A percentile compares a stretch with the other conserved stretches of the same genome.
Conservation (phyloP, 2,329 filamentous ascomycete species). For the Tolypocladium sp. region DNA sequence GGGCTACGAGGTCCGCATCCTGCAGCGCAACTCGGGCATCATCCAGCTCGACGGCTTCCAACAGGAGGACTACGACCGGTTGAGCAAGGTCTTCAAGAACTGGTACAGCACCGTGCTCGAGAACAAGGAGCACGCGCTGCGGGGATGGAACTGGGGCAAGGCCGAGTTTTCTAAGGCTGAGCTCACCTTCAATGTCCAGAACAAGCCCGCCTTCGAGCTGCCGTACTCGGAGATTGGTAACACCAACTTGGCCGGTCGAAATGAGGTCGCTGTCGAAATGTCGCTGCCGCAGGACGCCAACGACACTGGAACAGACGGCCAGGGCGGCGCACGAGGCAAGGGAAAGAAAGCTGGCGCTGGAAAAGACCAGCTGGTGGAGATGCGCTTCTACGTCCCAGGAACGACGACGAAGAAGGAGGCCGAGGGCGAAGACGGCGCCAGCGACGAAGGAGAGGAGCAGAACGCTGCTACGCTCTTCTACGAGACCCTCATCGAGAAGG, state of each 20-base stretch:
- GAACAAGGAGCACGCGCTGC: constrained; percentile 84
- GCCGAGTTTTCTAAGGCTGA: constrained; percentile 94
- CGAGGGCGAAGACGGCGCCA: constrained; percentile 61
- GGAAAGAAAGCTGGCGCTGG: constrained; percentile 87
- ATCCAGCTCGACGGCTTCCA: constrained; percentile 94
- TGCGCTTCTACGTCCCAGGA: constrained; percentile 97
- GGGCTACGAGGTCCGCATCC: constrained; percentile 88
- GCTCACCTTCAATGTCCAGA: constrained; percentile 93
- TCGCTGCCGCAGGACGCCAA: constrained; percentile 63
- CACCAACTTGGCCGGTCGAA: constrained; percentile 94
- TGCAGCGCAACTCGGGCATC: constrained; percentile 74
- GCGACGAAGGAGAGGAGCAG: constrained; percentile 61
- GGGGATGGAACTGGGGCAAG: constrained; percentile 99
- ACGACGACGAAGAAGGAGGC: constrained; percentile 69
- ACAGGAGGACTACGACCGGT: constrained; percentile 86
- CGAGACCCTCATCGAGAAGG: constrained; percentile 95
- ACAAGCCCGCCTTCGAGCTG: constrained; percentile 90
- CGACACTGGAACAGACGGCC: constrained; percentile 64
- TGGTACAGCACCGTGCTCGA: constrained; percentile 95
- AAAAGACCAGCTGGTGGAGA: constrained; percentile 89
- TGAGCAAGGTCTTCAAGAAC: constrained; percentile 90
- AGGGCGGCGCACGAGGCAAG: constrained; percentile 63
- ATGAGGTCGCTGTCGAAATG: constrained; percentile 95
- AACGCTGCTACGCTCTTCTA: constrained; percentile 97
- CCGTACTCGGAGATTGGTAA: constrained; percentile 97